phyloP scores from a whole-genome alignment of 2,329 filamentous ascomycete species.

The Botrytis deweyae region DNA sequence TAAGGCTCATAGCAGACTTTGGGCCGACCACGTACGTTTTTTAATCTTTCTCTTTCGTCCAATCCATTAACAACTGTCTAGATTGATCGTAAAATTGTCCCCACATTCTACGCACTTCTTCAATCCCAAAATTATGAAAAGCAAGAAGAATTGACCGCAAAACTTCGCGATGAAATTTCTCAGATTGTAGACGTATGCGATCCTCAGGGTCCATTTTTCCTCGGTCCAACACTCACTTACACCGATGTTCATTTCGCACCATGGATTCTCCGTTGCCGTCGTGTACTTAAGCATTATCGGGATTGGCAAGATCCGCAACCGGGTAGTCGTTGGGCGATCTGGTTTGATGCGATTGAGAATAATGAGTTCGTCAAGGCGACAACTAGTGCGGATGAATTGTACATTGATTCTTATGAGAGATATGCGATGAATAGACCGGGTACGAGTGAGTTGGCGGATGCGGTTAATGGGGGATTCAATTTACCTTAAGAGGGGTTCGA shows the following conservation, averaged over 20 bases:
- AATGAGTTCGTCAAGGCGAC: slow-evolving; percentile 43
- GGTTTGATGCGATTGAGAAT: slow-evolving; percentile 42
- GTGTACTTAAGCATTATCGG: slow-evolving; percentile 43
- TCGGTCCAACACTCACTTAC: slow-evolving; percentile 40
- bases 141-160: slow-evolving; percentile 58
- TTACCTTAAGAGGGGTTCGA: slow-evolving; percentile 26
- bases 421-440: slow-evolving; percentile 63
- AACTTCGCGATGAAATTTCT: slow-evolving; percentile 64
- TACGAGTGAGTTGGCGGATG: slow-evolving; percentile 57
- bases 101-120: slow-evolving; percentile 72
- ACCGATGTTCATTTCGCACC: slow-evolving; percentile 45
- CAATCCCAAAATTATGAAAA: slow-evolving; percentile 60
- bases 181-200: slow-evolving; percentile 42
- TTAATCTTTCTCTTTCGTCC: neutral
- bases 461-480: slow-evolving; percentile 54
- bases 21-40: slow-evolving; percentile 70
- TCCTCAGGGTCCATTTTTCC: slow-evolving; percentile 40
- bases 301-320: slow-evolving; percentile 42
- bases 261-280: slow-evolving; percentile 43
- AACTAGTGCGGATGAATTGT: slow-evolving; percentile 51
- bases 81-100: slow-evolving; percentile 76
- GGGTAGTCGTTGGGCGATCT: slow-evolving; percentile 41
- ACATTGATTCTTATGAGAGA: slow-evolving; percentile 67
- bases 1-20: slow-evolving; percentile 73
- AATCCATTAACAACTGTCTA: slow-evolving; percentile 38